Conservation (phyloP, 352 stramenopile genomes). For the Phytophthora tentaculata region DNA sequence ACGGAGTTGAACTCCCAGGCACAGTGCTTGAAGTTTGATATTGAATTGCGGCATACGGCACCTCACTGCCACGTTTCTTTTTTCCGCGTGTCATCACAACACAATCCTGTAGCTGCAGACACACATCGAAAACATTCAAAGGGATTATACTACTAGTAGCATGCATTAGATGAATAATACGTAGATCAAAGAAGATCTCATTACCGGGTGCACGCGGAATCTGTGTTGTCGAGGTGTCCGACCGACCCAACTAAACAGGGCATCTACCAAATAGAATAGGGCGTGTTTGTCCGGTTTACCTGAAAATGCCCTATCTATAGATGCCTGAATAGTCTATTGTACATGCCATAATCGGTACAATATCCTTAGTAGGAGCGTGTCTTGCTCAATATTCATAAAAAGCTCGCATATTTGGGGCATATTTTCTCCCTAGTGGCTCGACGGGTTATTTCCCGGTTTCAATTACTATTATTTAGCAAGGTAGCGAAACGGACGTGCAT, state of each 20-base stretch:
- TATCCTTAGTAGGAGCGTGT: no score
- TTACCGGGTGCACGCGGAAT: not conserved
- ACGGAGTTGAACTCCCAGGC: not conserved
- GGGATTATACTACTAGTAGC: not conserved
- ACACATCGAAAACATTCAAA: not conserved
- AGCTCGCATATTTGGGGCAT: no score
- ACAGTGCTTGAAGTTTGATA: not conserved
- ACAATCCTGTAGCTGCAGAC: not conserved
- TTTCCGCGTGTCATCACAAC: not conserved
- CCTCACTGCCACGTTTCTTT: not conserved
- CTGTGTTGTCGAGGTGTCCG: not conserved
- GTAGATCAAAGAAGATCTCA: not conserved
- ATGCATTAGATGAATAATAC: not conserved
- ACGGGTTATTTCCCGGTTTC: no score
- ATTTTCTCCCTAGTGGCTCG: no score
- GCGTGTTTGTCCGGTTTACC: not conserved
- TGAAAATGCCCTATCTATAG: not conserved
- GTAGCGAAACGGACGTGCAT: no score
- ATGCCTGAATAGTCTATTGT: no score
- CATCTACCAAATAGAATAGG: not conserved
- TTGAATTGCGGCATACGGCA: not conserved
- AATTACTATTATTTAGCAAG: no score
- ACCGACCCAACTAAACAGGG: not conserved
- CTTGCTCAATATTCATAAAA: no score
- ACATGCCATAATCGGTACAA: no score